phyloP scores from a whole-genome alignment of 305 asterid species.

The Solanum aculeatissimum region DNA sequence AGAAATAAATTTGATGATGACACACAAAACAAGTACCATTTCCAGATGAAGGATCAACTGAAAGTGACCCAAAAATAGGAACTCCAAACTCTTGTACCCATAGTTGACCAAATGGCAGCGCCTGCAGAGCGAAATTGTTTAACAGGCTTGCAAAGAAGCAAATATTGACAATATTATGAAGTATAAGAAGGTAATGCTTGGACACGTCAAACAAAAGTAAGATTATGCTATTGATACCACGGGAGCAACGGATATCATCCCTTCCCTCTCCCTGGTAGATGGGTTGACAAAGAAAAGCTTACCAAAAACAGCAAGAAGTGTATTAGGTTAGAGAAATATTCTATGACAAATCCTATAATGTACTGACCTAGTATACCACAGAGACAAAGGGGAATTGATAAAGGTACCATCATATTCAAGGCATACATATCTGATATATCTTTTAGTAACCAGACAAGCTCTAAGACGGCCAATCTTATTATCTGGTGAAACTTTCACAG shows the following conservation, averaged over 20 bases:
- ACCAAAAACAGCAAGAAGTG: not conserved
- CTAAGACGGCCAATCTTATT: not conserved
- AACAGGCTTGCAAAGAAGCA: not conserved
- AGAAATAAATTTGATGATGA: not conserved
- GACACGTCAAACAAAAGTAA: not conserved
- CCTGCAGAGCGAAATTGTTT: constrained; percentile 25
- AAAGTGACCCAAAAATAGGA: constrained; percentile 77
- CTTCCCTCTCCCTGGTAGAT: not conserved
- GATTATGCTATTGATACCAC: not conserved
- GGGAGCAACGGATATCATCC: not conserved
- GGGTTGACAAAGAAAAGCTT: not conserved
- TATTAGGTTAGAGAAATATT: not conserved
- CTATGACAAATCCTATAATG: not conserved
- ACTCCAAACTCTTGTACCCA: constrained; percentile 80
- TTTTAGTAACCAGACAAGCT: not conserved
- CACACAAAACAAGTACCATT: constrained; percentile 28
- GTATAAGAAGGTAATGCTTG: not conserved
- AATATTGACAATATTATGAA: not conserved
- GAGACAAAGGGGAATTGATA: not conserved
- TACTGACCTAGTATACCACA: not conserved
- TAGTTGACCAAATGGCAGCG: constrained; percentile 33
- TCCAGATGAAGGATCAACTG: constrained; percentile 36
- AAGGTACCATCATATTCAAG: not conserved
- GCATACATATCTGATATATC: not conserved
- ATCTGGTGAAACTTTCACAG: not conserved